Evolutionary conservation across 495 filamentous ascomycete genomes (phyloP).

Genomic region (Penicillium paradoxum): DNA sequence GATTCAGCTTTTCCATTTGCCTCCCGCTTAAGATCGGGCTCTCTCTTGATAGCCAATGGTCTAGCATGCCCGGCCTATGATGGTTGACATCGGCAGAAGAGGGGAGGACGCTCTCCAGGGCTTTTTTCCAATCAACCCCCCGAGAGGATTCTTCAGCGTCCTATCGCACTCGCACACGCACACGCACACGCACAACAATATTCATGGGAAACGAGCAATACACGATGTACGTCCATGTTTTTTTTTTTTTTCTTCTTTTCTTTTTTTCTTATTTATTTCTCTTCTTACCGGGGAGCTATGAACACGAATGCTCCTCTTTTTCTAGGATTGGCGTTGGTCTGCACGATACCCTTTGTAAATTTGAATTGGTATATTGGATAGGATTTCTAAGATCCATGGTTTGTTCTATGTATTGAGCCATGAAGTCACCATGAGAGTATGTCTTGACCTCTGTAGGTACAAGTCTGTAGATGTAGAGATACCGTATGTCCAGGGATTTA

Average conservation of each 20-base stretch:
- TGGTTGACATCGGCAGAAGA: too few relatives aligned
- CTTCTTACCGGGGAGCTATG: not conserved
- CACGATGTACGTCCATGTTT: conserved; percentile 18
- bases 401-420: too few relatives aligned
- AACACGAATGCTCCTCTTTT: not conserved
- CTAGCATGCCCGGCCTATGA: too few relatives aligned
- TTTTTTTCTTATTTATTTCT: conserved; percentile 3
- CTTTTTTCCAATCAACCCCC: too few relatives aligned
- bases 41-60: too few relatives aligned
- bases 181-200: not conserved
- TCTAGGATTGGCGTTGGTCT: not conserved
- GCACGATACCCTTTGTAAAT: not conserved
- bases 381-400: too few relatives aligned
- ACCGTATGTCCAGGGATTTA: too few relatives aligned
- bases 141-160: too few relatives aligned
- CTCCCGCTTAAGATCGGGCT: not conserved
- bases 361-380: too few relatives aligned
- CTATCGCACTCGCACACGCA: not conserved
- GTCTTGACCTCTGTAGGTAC: too few relatives aligned
- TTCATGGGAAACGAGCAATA: conserved; percentile 28
- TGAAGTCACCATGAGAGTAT: not conserved
- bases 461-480: too few relatives aligned
- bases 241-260: conserved; percentile 4
- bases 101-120: too few relatives aligned
- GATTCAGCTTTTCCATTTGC: conserved; percentile 67